Conservation (phyloP, 2,329 filamentous ascomycete genomes). For the Phialocephala sp. region DNA sequence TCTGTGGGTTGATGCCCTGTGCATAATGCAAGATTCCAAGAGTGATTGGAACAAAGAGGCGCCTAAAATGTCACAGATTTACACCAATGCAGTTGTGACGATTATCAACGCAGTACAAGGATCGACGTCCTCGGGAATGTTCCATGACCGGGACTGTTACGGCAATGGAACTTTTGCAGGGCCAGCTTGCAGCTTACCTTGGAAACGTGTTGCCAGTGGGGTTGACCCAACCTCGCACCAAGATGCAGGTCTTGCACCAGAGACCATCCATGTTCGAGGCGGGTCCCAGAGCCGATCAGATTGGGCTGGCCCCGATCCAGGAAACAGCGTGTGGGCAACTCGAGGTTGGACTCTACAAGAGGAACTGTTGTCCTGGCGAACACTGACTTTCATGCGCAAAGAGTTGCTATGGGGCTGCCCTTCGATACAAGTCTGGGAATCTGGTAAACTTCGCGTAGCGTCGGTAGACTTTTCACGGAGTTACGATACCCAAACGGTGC, state of each 20-base stretch:
- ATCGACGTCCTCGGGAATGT: neutral
- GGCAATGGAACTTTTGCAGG: neutral
- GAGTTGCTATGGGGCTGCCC: neutral
- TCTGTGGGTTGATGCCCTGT: conserved; percentile 1
- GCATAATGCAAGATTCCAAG: neutral
- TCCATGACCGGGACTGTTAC: neutral
- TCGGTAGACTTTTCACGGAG: neutral
- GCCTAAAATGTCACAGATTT: neutral
- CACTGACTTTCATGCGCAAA: neutral
- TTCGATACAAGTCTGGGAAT: neutral
- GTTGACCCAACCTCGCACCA: neutral
- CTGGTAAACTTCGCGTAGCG: neutral
- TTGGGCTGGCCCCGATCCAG: neutral
- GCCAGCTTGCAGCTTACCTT: neutral
- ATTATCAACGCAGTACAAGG: neutral
- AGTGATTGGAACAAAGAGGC: neutral
- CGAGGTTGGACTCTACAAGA: conserved; percentile 4
- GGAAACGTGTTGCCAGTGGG: neutral
- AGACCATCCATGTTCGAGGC: neutral
- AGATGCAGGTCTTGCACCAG: neutral
- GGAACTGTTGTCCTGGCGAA: neutral
- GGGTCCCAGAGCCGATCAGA: neutral
- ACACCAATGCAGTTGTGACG: neutral
- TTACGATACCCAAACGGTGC: neutral
- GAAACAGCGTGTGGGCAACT: neutral